Evolutionary conservation across 2,329 filamentous ascomycete species (phyloP), one percentile per base, ranked within the genome.

Genomic region (Fusarium multiceps): DNA sequence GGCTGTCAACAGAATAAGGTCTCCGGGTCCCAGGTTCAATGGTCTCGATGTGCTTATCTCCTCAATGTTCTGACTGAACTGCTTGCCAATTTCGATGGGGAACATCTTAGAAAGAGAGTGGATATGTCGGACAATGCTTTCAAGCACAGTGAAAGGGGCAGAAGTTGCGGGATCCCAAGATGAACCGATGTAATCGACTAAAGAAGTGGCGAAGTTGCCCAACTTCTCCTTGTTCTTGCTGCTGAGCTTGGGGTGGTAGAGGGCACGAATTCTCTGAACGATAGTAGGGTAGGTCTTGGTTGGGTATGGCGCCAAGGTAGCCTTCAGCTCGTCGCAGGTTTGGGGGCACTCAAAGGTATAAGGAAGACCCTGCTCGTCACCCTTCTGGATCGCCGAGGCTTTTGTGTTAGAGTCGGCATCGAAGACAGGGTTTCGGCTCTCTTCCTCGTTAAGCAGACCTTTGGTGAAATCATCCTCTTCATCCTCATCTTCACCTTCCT

Each of bases 81-180:
- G 90, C 63, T 87, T 89, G 25, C 91, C 90, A 58, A 97, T 92
- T 59, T 91, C 90, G 40, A 92, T 84, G 1, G 95, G 90, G 74
- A 94, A 97, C 51, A 89, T 92, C 77, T 97, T 95, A 6, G 94
- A 92, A 57, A 99, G 85, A 4, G 95, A 98, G 81, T 99, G 97
- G 25, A 97, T 86, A 79, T 99, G 96, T 49, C 96, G 92, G 62
- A 95, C 90, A 16, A 98, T 80, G 55, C 87, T 91, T 79, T 99
- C 96, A 18, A 97, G 78, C 3, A 92, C 85, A 1, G 85, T 79
- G 72, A 96, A 92, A 1, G 90, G 85, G 5, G 89, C 85, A 12
- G 84, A 80, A 20, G 72, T 77, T 46, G 78, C 74, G 16, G 80
- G 72, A 41, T 79, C 76, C 68, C 84, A 85, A 18, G 87, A 80